Conservation (phyloP, 192 early-diverging fungal genomes). For the Martensiomyces pterosporus region DNA sequence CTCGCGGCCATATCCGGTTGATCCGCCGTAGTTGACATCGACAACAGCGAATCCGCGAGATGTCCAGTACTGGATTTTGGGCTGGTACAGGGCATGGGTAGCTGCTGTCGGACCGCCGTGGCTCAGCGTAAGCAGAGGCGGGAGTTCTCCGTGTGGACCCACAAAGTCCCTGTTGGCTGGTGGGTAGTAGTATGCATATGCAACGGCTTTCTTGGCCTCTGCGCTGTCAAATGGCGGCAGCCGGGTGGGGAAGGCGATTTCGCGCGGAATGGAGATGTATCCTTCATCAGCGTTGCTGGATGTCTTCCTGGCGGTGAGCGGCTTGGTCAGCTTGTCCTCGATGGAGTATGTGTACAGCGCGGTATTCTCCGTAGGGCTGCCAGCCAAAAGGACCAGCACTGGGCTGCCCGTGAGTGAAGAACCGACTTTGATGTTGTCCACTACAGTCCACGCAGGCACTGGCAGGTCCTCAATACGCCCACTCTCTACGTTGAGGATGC, state of each 20-base stretch:
- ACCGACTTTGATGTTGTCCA: conserved; percentile 27
- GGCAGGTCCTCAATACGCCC: conserved; percentile 27
- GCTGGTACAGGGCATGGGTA: conserved; percentile 38
- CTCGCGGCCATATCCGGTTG: conserved; percentile 67
- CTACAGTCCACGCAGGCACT: conserved; percentile 27
- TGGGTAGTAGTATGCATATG: conserved; percentile 59
- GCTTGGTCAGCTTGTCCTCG: conserved; percentile 11
- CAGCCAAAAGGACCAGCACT: conserved; percentile 34
- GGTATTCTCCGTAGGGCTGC: conserved; percentile 19
- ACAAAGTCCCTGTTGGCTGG: conserved; percentile 58
- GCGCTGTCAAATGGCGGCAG: conserved; percentile 22
- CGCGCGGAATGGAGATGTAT: conserved; percentile 59
- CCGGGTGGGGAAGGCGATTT: conserved; percentile 60
- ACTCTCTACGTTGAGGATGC: conserved; percentile 22
- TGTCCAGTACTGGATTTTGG: conserved; percentile 68
- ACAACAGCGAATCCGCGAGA: conserved; percentile 70
- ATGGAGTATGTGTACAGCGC: conserved; percentile 36
- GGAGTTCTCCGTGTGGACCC: conserved; percentile 50
- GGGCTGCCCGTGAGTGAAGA: conserved; percentile 19
- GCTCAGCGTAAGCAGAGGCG: conserved; percentile 62
- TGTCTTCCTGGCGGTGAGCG: too few relatives aligned
- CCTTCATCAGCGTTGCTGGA: too few relatives aligned
- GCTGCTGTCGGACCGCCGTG: conserved; percentile 73
- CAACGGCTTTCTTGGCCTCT: conserved; percentile 6
- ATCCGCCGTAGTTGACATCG: conserved; percentile 79